Evolutionary conservation across 2,329 filamentous ascomycete genomes (phyloP).

Genomic region (Ophidiomyces ophidiicola): DNA sequence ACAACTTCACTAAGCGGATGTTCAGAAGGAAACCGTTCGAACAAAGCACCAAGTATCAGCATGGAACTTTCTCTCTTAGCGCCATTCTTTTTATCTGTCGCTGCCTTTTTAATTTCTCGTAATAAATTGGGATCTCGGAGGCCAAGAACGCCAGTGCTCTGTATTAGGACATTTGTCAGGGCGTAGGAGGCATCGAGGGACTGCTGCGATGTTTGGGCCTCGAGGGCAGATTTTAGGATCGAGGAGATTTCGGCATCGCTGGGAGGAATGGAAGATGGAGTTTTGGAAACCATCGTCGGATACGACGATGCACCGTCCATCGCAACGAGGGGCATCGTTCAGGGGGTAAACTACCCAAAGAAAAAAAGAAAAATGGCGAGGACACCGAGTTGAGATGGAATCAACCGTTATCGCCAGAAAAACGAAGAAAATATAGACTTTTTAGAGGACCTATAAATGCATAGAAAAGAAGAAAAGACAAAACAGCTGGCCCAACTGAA

Average conservation of each 20-base stretch:
- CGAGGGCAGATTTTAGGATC: constrained; percentile 56
- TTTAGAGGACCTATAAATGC: too few relatives aligned
- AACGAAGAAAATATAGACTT: too few relatives aligned
- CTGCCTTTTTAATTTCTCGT: constrained; percentile 59
- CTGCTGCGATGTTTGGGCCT: constrained; percentile 53
- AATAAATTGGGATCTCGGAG: constrained; percentile 51
- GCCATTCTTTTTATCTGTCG: constrained; percentile 85
- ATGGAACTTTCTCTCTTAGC: constrained; percentile 78
- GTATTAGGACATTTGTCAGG: constrained; percentile 51
- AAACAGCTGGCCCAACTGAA: too few relatives aligned
- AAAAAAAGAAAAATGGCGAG: constrained; percentile 2
- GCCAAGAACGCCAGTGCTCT: constrained; percentile 53
- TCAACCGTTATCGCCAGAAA: too few relatives aligned
- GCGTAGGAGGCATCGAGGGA: constrained; percentile 58
- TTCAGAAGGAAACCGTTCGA: constrained; percentile 72
- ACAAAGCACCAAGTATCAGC: constrained; percentile 85
- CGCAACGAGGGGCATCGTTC: constrained; percentile 30
- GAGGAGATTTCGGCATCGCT: constrained; percentile 52
- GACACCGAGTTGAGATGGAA: too few relatives aligned
- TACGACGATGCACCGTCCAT: constrained; percentile 8
- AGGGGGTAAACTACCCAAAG: neutral
- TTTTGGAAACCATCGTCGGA: constrained; percentile 14
- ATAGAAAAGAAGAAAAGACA: too few relatives aligned
- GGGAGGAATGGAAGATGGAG: constrained; percentile 10
- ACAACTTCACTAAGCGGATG: constrained; percentile 69